phyloP scores from a whole-genome alignment of 768 basidiomycete genomes.

The Cystofilobasidium bisporidii region DNA sequence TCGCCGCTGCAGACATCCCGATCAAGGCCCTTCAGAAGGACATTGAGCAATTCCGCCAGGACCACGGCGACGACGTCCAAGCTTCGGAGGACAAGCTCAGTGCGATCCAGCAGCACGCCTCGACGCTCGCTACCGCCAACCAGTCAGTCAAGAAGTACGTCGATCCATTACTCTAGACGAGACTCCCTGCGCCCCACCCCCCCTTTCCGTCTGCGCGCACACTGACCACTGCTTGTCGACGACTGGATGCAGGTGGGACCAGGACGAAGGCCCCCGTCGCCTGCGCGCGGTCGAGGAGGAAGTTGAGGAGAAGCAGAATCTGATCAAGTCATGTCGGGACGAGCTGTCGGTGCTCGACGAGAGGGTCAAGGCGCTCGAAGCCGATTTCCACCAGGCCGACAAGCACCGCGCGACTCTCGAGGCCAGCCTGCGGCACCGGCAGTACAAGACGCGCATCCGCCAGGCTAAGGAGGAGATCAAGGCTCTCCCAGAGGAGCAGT shows the following conservation, averaged over 20 bases:
- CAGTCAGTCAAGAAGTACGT: constrained; percentile 15
- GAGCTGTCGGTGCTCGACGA: constrained; percentile 31
- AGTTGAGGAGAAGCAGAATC: constrained; percentile 30
- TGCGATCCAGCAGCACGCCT: constrained; percentile 9
- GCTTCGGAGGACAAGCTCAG: not conserved
- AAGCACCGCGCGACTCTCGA: constrained; percentile 39
- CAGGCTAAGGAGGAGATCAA: constrained; percentile 63
- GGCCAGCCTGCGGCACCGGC: constrained; percentile 72
- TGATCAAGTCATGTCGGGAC: constrained; percentile 24
- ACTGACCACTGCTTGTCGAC: not conserved
- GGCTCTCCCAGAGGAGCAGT: constrained; percentile 69
- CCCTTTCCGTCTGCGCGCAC: too few relatives aligned
- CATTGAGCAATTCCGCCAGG: constrained; percentile 20
- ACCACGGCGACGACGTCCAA: constrained; percentile 10
- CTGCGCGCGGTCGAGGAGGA: constrained; percentile 29
- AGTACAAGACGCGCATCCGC: constrained; percentile 56
- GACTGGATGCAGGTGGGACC: constrained; percentile 13
- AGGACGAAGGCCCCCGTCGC: constrained; percentile 16
- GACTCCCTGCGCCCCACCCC: too few relatives aligned
- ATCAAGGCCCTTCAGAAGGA: constrained; percentile 31
- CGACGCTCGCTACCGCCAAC: not conserved
- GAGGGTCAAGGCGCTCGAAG: constrained; percentile 26
- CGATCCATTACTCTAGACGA: too few relatives aligned
- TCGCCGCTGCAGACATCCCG: constrained; percentile 29
- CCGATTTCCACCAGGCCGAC: constrained; percentile 14